Evolutionary conservation across 108 stramenopile species (phyloP), one percentile per base, ranked within the genome.

Genomic region (Cyclotella distinguenda): DNA sequence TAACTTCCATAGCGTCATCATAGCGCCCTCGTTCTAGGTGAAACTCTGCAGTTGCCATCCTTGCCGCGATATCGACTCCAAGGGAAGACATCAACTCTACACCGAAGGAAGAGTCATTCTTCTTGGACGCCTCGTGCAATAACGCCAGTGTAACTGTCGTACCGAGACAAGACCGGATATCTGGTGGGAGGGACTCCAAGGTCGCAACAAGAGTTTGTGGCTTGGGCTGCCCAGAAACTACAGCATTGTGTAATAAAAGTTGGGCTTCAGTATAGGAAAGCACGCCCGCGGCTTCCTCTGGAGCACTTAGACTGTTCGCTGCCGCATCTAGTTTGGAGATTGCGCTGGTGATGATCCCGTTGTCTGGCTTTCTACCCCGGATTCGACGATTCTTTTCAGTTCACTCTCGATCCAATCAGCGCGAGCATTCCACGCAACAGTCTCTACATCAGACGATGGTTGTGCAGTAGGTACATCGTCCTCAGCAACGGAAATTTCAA

Each of bases 161-260:
- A 8, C 83, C 90, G 10, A 80, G 86, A 46, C 65, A 60, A 5
- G 79, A 67, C 43, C 61, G 72, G 16, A 90, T 70, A n/a, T 75
- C 61, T 11, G 58, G 18, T 7, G 86, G 86, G 0, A 88, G 68
- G 1, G 81, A 72, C 70, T 91, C 71, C 63, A 91, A 62, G n/a
- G 79, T 32, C 8, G 22, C 51, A 36, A 85, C 66, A 8, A 70
- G 30, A 46, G 36, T 39, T 54, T 55, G 43, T 23, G 53, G 40
- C 21, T 64, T 64, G 5, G 56, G 40, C 8, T 51, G 65, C 42
- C 42, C 43, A 51, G 58, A 38, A 11, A 48, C 45, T 33, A 26
- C 56, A 26, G 63, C 56, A 46, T 31, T 59, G 27, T 77, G 67
- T 58, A 77, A 49, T n/a, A 69, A 32, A 19, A 77, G 68, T 22